Base-by-base conservation (phyloP, 331 rosid species). In the Prunus yedoensis region DNA sequence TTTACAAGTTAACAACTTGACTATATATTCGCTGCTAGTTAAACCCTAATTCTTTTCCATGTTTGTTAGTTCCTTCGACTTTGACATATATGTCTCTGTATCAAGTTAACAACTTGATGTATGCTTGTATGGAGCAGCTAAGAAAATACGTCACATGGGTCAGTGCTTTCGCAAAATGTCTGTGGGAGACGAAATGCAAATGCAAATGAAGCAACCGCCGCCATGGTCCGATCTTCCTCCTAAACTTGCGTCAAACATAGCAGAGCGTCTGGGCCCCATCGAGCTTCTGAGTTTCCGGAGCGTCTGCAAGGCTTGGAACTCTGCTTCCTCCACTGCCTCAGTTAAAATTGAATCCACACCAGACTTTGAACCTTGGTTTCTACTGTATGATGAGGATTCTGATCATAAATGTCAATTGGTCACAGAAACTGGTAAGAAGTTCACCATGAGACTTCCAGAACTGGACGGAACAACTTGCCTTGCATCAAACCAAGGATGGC, bases 401-500 rank as follows among this genome's bases (percentile, higher is more conserved):
- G 13, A 66, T 5, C 27, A 52, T 0, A 20, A 56, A 30, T 71
- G 81, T 18, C 14, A 18, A 11, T 21, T 81, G 47, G 13, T 77
- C 18, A n/a, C 52, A 2, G 11, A 10, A 13, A 23, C 5, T 49
- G 68, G 46, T 11, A 25, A 20, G 10, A 57, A 23, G 25, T 71
- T 74, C 75, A 17, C 20, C 13, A 27, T 74, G 10, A 54, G 20
- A 25, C 23, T 84, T 2, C 85, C 81, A n/a, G 51, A 81, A 45
- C 13, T 81, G 10, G 70, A 65, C 1, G 76, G 43, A 0, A 28
- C 81, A 43, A 74, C 76, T 32, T 80, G 83, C 71, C 78, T 70
- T 27, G 83, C 71, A 8, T 77, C 79, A 0, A 17, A 32, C 4
- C 21, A 21, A 52, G 83, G 88, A 52, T 78, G 88, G 88, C 28